Evolutionary conservation across 2,329 filamentous ascomycete genomes (phyloP), one percentile per base, ranked within the genome.

Genomic region (Colletotrichum abscissum): DNA sequence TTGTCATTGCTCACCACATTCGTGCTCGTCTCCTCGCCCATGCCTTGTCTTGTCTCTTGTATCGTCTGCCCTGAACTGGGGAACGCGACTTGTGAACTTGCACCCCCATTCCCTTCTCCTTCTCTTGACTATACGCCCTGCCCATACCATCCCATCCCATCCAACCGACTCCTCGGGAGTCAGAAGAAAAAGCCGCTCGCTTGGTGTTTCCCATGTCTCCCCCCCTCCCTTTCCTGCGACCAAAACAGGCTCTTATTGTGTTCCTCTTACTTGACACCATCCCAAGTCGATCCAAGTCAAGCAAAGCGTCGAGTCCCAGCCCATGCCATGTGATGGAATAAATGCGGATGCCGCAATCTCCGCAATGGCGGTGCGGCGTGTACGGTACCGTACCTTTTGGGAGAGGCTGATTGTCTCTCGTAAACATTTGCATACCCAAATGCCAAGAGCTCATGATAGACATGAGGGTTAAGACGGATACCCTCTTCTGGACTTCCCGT

Each of bases 321-420:
- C 49, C 70, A 57, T 73, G 67, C 60, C 69, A 68, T 72, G 69
- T 73, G 60, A 64, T 74, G 22, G 60, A 5, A 35, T 54, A 72
- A 33, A 33, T 74, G 72, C 67, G 52, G 68, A 63, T 66, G 68
- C 68, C 68, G 63, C 52, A 74, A 63, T 72, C 6, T 74, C 72
- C 72, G 63, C 56, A 24, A 46, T 28, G 54, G 30, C 56, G 46
- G 59, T 26, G 16, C 49, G 38, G 38, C 49, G 57, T 42, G n/a
- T 68, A 46, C 52, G 24, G 67, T 22, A 58, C 57, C 42, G 55
- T 56, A 38, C 46, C 42, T 33, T 54, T 55, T 35, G 38, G 30
- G 57, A 38, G 38, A n/a, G 22, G 62, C 16, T 38, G 42, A 28
- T 33, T 33, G 46, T 73, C 55, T 60, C 46, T 65, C 46, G 46